A percentile compares a stretch with the other conserved stretches of the same genome.
phyloP scores from a whole-genome alignment of 129 eudicot species.

The Ambrosia trifida region DNA sequence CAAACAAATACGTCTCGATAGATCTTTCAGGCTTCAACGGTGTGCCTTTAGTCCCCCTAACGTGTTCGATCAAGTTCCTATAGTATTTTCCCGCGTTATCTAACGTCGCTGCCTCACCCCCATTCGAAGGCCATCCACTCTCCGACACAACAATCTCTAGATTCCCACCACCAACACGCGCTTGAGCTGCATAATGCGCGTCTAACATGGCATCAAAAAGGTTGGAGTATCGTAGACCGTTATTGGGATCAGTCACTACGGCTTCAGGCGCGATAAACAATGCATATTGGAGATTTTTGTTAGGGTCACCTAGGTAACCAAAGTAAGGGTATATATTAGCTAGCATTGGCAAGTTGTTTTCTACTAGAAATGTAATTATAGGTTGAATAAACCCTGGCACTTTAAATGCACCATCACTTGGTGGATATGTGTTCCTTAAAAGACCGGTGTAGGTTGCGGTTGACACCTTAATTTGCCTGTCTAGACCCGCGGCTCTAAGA shows the following conservation, averaged over 20 bases:
- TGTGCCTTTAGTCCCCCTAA: conserved; percentile 23
- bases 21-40: conserved; percentile 30
- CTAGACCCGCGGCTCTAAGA: conserved; percentile 29
- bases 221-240: conserved; percentile 20
- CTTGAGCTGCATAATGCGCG: conserved; percentile 40
- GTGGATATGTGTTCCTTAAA: conserved; percentile 1
- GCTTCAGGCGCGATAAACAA: conserved; percentile 28
- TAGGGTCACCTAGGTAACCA: conserved; percentile 27
- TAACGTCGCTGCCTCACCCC: conserved; percentile 5
- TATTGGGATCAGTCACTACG: conserved; percentile 12
- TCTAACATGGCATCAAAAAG: conserved; percentile 36
- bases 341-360: conserved; percentile 25
- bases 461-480: conserved; percentile 12
- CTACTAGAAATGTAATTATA: conserved; percentile 12
- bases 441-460: conserved; percentile 27
- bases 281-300: conserved; percentile 27
- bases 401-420: not conserved
- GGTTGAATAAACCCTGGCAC: conserved; percentile 14
- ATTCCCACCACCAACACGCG: conserved; percentile 25
- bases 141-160: conserved; percentile 37
- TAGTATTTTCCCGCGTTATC: conserved; percentile 28
- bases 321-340: conserved; percentile 36
- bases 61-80: conserved; percentile 21
- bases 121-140: conserved; percentile 35
- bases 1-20: conserved; percentile 35